Conservation (phyloP, 306 rosid genomes). For the Prinsepia uniflora region DNA sequence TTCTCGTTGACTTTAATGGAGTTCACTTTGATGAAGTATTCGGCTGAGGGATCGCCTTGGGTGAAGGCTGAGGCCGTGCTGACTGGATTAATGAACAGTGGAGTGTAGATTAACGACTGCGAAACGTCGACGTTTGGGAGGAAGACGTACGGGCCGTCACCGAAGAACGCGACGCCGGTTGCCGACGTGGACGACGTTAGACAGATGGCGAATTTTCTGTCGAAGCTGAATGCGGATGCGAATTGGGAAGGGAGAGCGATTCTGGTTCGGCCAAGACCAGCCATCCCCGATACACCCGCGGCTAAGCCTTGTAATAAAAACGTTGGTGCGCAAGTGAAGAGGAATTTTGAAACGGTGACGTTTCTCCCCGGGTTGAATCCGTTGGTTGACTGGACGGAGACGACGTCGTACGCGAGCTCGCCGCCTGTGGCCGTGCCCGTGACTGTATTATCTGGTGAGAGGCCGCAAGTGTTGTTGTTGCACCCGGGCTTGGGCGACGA, state of each 20-base stretch:
- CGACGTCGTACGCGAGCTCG: conserved; percentile 42
- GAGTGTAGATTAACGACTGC: conserved; percentile 32
- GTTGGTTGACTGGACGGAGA: conserved; percentile 43
- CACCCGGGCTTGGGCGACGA: conserved; percentile 53
- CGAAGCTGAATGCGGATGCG: conserved; percentile 56
- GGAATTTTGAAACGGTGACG: conserved; percentile 34
- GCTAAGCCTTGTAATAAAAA: conserved; percentile 43
- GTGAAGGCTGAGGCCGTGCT: conserved; percentile 52
- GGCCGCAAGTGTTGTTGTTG: conserved; percentile 60
- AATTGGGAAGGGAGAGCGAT: conserved; percentile 48
- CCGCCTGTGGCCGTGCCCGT: conserved; percentile 48
- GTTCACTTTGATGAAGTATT: conserved; percentile 54
- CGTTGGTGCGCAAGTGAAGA: conserved; percentile 50
- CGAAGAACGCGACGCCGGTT: conserved; percentile 43
- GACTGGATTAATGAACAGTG: conserved; percentile 42
- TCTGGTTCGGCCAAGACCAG: conserved; percentile 49
- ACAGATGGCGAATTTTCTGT: conserved; percentile 50
- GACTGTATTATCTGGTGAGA: conserved; percentile 37
- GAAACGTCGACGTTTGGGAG: conserved; percentile 41
- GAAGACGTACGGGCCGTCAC: conserved; percentile 49
- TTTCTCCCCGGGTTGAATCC: conserved; percentile 43
- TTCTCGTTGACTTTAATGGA: conserved; percentile 36
- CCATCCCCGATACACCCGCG: conserved; percentile 48
- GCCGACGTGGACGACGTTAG: conserved; percentile 28
- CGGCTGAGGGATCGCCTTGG: conserved; percentile 42